These are phyloP conservation scores for Corallochytrium limacisporum DNA, from an alignment of 78 protist genomes.

Conservation along the genomic window DNA sequence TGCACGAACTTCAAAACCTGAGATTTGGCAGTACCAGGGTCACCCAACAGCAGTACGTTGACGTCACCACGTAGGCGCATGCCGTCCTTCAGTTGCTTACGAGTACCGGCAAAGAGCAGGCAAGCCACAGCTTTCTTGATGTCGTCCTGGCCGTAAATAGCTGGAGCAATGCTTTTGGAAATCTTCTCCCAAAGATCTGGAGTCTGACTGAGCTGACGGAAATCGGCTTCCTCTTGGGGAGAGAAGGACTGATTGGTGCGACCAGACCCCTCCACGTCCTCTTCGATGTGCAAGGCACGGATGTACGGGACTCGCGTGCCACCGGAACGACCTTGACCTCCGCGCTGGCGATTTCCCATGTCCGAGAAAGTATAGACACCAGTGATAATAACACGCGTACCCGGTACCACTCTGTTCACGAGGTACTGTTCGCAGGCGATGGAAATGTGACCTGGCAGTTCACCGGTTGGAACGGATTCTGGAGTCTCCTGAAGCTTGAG, in stretches of 20 bases:
- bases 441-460: conserved; percentile 89
- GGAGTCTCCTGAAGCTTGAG: conserved; percentile 95
- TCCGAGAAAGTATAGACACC: no score
- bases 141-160: conserved; percentile 86
- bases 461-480: conserved; percentile 95
- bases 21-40: conserved; percentile 98
- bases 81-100: conserved; percentile 78
- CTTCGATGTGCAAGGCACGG: conserved; percentile 40
- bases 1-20: conserved; percentile 87
- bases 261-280: conserved; percentile 26
- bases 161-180: conserved; percentile 68
- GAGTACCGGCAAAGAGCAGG: conserved; percentile 86
- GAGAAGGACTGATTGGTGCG: conserved; percentile 3
- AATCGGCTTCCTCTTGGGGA: conserved; percentile 53
- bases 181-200: conserved; percentile 41
- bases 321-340: conserved; percentile 11
- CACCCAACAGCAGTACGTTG: conserved; percentile 99
- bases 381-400: conserved; percentile 61
- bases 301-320: conserved; percentile 52
- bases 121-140: conserved; percentile 84
- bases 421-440: conserved; percentile 64
- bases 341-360: no score
- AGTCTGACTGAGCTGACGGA: conserved; percentile 20
- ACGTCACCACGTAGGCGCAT: conserved; percentile 96
- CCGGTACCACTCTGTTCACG: conserved; percentile 72